Conservation (phyloP, 2,329 filamentous ascomycete species). For the Fusarium subtropicale region DNA sequence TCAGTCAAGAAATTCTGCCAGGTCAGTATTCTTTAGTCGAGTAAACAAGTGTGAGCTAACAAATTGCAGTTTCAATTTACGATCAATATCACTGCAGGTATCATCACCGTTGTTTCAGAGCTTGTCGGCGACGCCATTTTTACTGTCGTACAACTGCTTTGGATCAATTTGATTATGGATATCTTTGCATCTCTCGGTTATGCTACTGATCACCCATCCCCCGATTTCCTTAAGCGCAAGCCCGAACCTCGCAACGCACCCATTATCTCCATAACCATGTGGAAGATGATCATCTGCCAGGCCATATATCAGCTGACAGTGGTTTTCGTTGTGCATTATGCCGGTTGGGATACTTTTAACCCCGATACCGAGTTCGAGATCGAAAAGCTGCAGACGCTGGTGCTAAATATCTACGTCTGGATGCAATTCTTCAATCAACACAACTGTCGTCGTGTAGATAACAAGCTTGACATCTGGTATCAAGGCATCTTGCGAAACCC, state of each 20-base stretch:
- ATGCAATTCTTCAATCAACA: conserved; percentile 91
- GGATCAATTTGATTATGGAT: conserved; percentile 78
- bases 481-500: conserved; percentile 79
- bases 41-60: conserved; percentile 2
- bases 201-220: conserved; percentile 71
- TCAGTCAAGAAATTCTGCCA: conserved; percentile 76
- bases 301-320: conserved; percentile 70
- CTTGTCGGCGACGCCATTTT: conserved; percentile 70
- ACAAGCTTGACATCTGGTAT: conserved; percentile 82
- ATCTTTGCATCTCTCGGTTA: conserved; percentile 74
- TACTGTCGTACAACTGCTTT: conserved; percentile 74
- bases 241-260: conserved; percentile 73
- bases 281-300: conserved; percentile 74
- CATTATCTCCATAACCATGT: conserved; percentile 74
- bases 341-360: conserved; percentile 67
- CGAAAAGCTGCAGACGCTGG: conserved; percentile 68
- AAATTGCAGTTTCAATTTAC: conserved; percentile 70
- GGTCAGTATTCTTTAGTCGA: conserved; percentile 44
- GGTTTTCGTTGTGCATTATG: conserved; percentile 71
- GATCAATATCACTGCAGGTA: conserved; percentile 75
- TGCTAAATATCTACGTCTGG: conserved; percentile 90
- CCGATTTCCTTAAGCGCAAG: conserved; percentile 66
- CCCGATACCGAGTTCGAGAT: conserved; percentile 55
- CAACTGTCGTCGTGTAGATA: conserved; percentile 83
- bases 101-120: conserved; percentile 73